Evolutionary conservation across 768 basidiomycete genomes (phyloP), one percentile per base, ranked within the genome.

Genomic region (Boletus rubropictus): DNA sequence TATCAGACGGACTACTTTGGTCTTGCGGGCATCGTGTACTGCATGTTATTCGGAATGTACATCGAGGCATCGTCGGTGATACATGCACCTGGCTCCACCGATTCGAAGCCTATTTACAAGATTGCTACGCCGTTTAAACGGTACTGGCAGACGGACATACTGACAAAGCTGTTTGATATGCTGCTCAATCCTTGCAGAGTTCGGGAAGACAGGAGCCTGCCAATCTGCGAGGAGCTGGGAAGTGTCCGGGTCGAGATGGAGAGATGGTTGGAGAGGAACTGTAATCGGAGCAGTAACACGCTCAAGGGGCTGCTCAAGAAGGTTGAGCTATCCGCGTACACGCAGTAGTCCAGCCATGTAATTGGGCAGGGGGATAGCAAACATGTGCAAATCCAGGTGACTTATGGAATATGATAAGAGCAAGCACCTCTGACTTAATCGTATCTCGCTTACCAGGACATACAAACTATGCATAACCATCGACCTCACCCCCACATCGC

Each of bases 1-100:
- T 96, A 81, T 69, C 89, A 99, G 68, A 82, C 91, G 3, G 96
- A 99, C 65, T 99, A 99, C 66, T 91, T 82, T 61, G 96, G 96
- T n/a, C 79, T 98, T 17, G 92, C 90, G 0, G 85, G 92, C 37
- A 86, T 98, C 58, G 78, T 93, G 29, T 96, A 90, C 68, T 96
- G 91, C 72, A 84, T 98, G 82, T 78, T 99, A 25, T 97, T 92
- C 61, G 94, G 94, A 21, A 95, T 91, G 68, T 95, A 97, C 70
- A 89, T 99, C 65, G 84, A 92, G 60, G 80, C 80, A 11, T 76
- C 77, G 49, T 74, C 82, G 8, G 71, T 85, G 38, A 67, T 62
- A 25, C 58, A 64, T 3, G 61, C 69, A 14, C 53, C 62, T 3
- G 63, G 57, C 12, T 63, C 67, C 4, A 66, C 65, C 9, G 65